These are phyloP conservation scores for Mycocentrospora acerina DNA, from an alignment of 2,329 filamentous ascomycete species.

Conservation along the genomic window DNA sequence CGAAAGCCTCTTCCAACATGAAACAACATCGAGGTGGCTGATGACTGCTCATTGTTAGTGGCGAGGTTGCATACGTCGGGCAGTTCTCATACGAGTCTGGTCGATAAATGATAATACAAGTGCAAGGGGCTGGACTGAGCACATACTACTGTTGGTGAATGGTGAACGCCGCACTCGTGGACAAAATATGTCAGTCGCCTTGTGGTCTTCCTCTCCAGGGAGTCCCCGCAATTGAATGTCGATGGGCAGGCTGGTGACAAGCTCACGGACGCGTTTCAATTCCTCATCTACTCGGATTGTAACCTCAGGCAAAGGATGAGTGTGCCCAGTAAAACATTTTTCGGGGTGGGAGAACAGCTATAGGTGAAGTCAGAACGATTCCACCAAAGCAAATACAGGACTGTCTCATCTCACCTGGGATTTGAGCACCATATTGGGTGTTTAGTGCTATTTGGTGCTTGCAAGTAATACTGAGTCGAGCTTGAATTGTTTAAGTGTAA, in stretches of 20 bases:
- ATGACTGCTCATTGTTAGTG: conserved; percentile 10
- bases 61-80: not conserved
- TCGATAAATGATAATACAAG: not conserved
- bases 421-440: not conserved
- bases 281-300: not conserved
- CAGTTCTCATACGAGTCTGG: not conserved
- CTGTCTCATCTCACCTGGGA: not conserved
- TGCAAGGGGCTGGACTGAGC: not conserved
- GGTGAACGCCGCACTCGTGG: conserved; percentile 28
- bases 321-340: conserved; percentile 6
- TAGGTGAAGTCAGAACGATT: not conserved
- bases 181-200: conserved; percentile 17
- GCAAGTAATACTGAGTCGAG: conserved; percentile 6
- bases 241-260: conserved; percentile 11
- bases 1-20: conserved; percentile 40
- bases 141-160: conserved; percentile 11
- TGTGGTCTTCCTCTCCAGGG: conserved; percentile 5
- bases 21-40: conserved; percentile 36
- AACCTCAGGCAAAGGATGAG: conserved; percentile 15
- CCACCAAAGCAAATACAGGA: too few species aligned
- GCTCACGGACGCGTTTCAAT: conserved; percentile 4
- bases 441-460: conserved; percentile 5
- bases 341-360: conserved; percentile 6
- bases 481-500: not conserved
- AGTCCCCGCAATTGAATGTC: conserved; percentile 20